Evolutionary conservation across 192 early-diverging fungal genomes (phyloP).

Genomic region (Dissophora globulifera): DNA sequence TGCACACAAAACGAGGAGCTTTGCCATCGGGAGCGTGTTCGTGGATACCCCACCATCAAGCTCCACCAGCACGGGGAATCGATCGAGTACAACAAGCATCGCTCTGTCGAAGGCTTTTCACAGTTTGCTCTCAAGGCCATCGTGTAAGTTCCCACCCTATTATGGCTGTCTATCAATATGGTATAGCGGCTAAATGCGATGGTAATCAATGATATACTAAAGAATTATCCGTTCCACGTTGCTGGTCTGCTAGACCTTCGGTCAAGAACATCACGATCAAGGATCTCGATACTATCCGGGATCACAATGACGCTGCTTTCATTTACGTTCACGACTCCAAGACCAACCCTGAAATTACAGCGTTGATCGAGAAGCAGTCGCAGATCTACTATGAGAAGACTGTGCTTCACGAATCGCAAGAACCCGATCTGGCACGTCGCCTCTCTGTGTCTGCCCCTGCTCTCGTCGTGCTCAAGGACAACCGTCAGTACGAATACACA

Average conservation of each 20-base stretch:
- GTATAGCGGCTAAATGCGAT: background rate
- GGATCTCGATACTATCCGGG: conserved; percentile 53
- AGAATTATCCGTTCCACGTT: too few relatives aligned
- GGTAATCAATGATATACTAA: too few relatives aligned
- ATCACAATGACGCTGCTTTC: conserved; percentile 60
- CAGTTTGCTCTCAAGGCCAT: conserved; percentile 24
- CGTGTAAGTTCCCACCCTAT: too few relatives aligned
- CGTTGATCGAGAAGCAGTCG: conserved; percentile 28
- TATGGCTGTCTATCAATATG: too few relatives aligned
- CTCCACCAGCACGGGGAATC: conserved; percentile 47
- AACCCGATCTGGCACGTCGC: conserved; percentile 19
- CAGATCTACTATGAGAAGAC: conserved; percentile 38
- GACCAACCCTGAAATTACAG: conserved; percentile 52
- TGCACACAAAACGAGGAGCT: conserved; percentile 70
- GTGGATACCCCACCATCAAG: conserved; percentile 88
- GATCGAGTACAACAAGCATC: conserved; percentile 26
- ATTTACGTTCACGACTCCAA: conserved; percentile 67
- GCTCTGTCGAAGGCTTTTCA: conserved; percentile 10
- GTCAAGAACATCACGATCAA: conserved; percentile 42
- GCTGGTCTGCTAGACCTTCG: conserved; percentile 32
- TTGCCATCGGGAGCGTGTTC: conserved; percentile 70
- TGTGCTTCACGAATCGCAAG: conserved; percentile 8
- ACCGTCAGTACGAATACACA: conserved; percentile 43
- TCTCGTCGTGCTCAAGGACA: conserved; percentile 72
- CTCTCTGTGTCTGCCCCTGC: conserved; percentile 53